Base-by-base conservation (phyloP, 257 asterid genomes). In the Solanum peruvianum region DNA sequence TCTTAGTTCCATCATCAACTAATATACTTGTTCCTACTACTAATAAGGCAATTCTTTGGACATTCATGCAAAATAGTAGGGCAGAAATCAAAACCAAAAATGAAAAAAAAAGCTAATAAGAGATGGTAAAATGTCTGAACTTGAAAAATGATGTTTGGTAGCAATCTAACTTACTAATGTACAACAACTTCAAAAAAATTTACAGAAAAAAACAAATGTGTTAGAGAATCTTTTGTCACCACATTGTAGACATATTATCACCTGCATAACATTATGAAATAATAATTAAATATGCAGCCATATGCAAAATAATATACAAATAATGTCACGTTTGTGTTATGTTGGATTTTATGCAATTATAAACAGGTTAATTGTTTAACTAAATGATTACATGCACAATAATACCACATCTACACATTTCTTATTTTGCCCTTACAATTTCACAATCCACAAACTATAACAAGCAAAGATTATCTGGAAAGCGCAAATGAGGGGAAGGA, bases 161-260 rank as follows among this genome's bases (percentile, higher is more conserved):
- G 3, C 29, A n/a, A 62, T 21, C 66, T 27, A 70, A 87, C 92
- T 86, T 88, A 96, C 98, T 96, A 94, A 83, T 96, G 98, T 85
- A 96, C 91, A 86, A 91, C 94, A 88, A 85, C 75, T 7, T 91
- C 44, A 31, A 89, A 90, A 87, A 96, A 96, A 20, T 77, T 90
- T 88, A 92, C 89, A 86, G 98, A 96, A 89, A 91, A 91, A 90
- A 21, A 94, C 89, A 21, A 91, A 88, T 16, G 98, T 92, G 88
- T 92, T 91, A 47, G 87, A 49, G 62, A 33, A 88, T 85, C 98
- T 98, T 87, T 45, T 77, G 82, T 89, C 88, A 35, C 98, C 98
- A 91, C 98, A 94, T 27, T 91, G 90, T 88, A 92, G 84, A 85
- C 98, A 96, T 86, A 90, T 73, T 9, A 87, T 92, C 83, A 27